Conservation (phyloP, 2,329 filamentous ascomycete species). For the Sclerotinia subarctica region DNA sequence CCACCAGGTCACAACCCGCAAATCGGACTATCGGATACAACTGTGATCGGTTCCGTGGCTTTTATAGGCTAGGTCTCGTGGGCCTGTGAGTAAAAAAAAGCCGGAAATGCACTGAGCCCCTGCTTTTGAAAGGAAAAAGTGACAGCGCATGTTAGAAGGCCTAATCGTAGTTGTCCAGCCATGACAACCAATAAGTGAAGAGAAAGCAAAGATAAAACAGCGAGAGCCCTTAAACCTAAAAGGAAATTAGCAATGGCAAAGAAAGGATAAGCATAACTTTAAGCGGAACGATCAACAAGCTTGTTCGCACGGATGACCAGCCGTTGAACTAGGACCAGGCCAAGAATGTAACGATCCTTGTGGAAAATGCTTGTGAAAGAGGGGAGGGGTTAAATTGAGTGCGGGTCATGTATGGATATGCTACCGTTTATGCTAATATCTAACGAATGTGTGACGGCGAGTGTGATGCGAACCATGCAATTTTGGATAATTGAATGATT, state of each 20-base stretch:
- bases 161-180: background rate
- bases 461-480: background rate
- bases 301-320: background rate
- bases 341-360: background rate
- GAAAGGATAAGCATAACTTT: background rate
- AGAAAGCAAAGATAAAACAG: background rate
- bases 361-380: background rate
- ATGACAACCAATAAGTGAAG: background rate
- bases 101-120: background rate
- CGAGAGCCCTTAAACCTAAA: background rate
- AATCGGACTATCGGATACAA: background rate
- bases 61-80: no score
- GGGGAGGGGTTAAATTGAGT: background rate
- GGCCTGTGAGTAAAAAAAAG: background rate
- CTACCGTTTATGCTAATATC: background rate
- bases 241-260: background rate
- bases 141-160: background rate
- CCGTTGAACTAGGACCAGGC: constrained; percentile 1
- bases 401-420: background rate
- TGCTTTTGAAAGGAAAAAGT: background rate
- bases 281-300: background rate
- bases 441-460: background rate
- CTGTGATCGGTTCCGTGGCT: background rate
- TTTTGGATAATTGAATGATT: background rate
- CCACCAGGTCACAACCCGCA: background rate